phyloP scores from a whole-genome alignment of 164 flowering plant genomes.

The Magnolia kwangsiensis region DNA sequence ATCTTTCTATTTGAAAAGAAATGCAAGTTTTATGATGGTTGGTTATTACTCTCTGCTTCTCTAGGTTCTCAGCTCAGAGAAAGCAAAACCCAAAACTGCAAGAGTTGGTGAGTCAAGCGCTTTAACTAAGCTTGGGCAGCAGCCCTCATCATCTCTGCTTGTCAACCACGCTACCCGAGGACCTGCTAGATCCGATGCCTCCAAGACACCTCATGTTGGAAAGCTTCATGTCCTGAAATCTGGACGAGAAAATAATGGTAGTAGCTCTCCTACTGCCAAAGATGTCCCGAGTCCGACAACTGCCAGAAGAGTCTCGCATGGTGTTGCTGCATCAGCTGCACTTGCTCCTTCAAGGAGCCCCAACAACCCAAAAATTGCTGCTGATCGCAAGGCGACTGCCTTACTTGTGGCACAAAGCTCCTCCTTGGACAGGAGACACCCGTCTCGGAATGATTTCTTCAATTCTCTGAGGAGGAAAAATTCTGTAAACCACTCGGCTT shows the following conservation, averaged over 20 bases:
- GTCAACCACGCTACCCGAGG: conserved; percentile 47
- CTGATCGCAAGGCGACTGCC: conserved; percentile 46
- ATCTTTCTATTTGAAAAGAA: not conserved
- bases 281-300: conserved; percentile 45
- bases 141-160: conserved; percentile 33
- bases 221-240: conserved; percentile 76
- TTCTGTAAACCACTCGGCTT: conserved; percentile 27
- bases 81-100: not conserved
- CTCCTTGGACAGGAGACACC: conserved; percentile 48
- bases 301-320: conserved; percentile 29
- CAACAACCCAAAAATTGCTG: conserved; percentile 32
- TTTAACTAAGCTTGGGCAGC: conserved; percentile 43
- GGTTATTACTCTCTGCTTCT: not conserved
- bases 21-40: not conserved
- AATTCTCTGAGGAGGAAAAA: conserved; percentile 73
- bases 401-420: conserved; percentile 28
- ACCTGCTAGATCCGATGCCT: conserved; percentile 40
- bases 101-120: conserved; percentile 1
- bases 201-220: conserved; percentile 54
- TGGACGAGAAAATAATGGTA: conserved; percentile 59
- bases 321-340: conserved; percentile 30
- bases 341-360: conserved; percentile 37
- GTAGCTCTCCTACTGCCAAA: conserved; percentile 39
- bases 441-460: conserved; percentile 73
- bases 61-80: conserved; percentile 2